Evolutionary conservation across 192 early-diverging fungal genomes (phyloP), one percentile per base, ranked within the genome.

Genomic region (Cetraspora pellucida): DNA sequence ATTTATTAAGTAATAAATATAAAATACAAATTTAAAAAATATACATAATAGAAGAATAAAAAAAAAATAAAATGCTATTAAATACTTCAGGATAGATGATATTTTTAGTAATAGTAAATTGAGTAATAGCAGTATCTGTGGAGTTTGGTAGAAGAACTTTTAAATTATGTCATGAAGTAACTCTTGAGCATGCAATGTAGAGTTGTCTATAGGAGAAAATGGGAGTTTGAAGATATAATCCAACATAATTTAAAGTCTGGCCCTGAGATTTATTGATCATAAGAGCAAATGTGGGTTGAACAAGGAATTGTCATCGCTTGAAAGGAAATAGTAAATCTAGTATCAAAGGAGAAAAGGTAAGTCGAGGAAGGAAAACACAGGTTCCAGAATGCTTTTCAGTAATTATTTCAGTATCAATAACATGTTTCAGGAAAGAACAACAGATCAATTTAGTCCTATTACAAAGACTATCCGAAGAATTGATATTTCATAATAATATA

Each of bases 401-500:
- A 30, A 72, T n/a, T 10, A 78, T 63, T 43, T 63, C 57, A 21
- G 63, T 78, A 11, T 59, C 52, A 0, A 64, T 72, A 10, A 82
- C 55, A 65, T 64, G 19, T 60, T 2, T 43, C 1, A 11, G 5
- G 2, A 79, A 67, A 0, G 54, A 17, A 16, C 44, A 30, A 10
- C 68, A 19, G 30, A 77, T 74, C 30, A 81, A 47, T 0, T 72
- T 25, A 30, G 77, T 81, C 9, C 82, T 60, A 78, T 81, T 83
- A 74, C 79, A 83, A 0, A 81, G 63, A 21, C 75, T 79, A 1
- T 52, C 16, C 16, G 30, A 70, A 43, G 59, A 68, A 47, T 79
- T 31, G 28, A 81, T 66, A 63, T 83, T 81, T 0, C 75, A 46
- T 6, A 83, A 11, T 14, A 83, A 71, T 37, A 80, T 78, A 64